phyloP scores from a whole-genome alignment of 2,329 filamentous ascomycete species.

The Claviceps cyperi region DNA sequence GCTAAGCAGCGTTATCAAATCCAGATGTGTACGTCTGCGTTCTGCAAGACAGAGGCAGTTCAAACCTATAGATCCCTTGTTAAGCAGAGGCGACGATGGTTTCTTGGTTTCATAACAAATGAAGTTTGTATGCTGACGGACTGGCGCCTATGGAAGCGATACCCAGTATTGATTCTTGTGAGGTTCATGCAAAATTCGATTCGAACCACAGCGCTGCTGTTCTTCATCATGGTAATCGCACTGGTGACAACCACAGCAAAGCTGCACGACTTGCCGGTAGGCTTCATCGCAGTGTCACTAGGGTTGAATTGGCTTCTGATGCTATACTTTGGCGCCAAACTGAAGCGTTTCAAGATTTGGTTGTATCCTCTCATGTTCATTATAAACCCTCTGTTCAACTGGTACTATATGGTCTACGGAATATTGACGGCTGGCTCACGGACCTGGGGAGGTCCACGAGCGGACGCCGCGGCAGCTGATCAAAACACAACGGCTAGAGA shows the following conservation, averaged over 20 bases:
- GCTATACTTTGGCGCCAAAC: constrained; percentile 83
- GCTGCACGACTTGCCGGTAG: constrained; percentile 67
- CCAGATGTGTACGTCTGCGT: constrained; percentile 92
- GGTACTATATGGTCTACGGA: constrained; percentile 95
- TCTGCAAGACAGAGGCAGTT: constrained; percentile 96
- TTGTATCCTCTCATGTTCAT: constrained; percentile 93
- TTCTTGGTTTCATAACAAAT: constrained; percentile 93
- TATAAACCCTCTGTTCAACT: constrained; percentile 93
- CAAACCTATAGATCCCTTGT: constrained; percentile 73
- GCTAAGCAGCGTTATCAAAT: constrained; percentile 89
- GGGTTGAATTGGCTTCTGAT: constrained; percentile 91
- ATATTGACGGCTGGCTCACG: constrained; percentile 89
- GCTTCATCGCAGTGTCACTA: constrained; percentile 84
- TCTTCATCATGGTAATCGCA: constrained; percentile 85
- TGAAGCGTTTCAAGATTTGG: constrained; percentile 85
- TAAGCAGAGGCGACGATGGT: constrained; percentile 93
- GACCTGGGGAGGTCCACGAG: constrained; percentile 89
- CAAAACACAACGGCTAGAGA: constrained; percentile 61
- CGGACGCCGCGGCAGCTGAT: constrained; percentile 74
- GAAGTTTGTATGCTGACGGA: constrained; percentile 98
- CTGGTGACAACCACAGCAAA: constrained; percentile 72
- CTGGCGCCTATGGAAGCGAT: constrained; percentile 77
- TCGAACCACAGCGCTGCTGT: constrained; percentile 80
- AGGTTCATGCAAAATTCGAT: constrained; percentile 96
- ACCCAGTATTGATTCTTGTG: constrained; percentile 72